These are phyloP conservation scores for Mycena haematopus DNA, from an alignment of 768 basidiomycete genomes.

Conservation along the genomic window DNA sequence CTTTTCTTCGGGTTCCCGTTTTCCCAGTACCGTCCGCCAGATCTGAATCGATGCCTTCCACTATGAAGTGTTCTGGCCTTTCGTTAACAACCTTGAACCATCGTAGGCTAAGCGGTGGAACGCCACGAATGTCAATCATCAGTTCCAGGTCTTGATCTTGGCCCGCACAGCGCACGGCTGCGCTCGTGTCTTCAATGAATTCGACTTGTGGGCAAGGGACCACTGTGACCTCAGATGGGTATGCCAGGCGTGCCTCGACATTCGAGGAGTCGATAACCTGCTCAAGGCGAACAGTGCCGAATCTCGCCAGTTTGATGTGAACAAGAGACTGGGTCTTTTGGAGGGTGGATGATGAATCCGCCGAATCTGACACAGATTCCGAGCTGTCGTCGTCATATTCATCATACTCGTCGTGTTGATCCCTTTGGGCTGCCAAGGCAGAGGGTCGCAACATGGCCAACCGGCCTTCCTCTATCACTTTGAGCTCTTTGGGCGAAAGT, in stretches of 20 bases:
- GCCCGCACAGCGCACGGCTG: conserved; percentile 67
- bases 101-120: conserved; percentile 77
- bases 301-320: conserved; percentile 74
- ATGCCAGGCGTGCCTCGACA: conserved; percentile 75
- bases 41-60: conserved; percentile 71
- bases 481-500: conserved; percentile 67
- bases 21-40: conserved; percentile 25
- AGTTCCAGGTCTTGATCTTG: conserved; percentile 63
- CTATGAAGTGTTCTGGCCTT: conserved; percentile 71
- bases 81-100: conserved; percentile 78
- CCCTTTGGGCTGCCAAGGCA: conserved; percentile 33
- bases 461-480: conserved; percentile 66
- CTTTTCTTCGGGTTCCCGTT: conserved; percentile 26
- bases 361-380: conserved; percentile 36
- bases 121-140: conserved; percentile 70
- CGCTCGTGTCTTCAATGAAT: conserved; percentile 56
- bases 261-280: conserved; percentile 73
- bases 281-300: conserved; percentile 79
- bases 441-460: conserved; percentile 53
- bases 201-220: conserved; percentile 84
- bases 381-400: conserved; percentile 79
- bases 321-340: conserved; percentile 78
- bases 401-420: conserved; percentile 59
- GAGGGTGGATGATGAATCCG: conserved; percentile 50
- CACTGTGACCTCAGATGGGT: conserved; percentile 67